These are phyloP conservation scores for Limnomonas spitsbergensis DNA, from an alignment of 139 green algal genomes.

Conservation along the genomic window DNA sequence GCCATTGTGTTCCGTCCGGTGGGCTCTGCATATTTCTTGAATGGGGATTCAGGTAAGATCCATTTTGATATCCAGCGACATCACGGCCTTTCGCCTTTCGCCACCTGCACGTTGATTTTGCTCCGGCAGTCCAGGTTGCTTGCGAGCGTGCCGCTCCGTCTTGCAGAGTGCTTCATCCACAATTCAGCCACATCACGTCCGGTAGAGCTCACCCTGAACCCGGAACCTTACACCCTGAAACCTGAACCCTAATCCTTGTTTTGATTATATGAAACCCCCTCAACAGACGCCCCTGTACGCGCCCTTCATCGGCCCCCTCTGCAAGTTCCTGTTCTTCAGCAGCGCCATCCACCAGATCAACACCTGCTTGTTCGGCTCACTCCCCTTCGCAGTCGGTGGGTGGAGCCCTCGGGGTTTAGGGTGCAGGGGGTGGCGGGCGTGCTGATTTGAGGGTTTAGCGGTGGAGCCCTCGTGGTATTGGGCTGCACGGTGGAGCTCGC, in stretches of 20 bases:
- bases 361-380: slow-evolving; percentile 45
- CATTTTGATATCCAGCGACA: too few species aligned
- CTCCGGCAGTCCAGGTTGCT: too few species aligned
- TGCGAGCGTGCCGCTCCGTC: too few species aligned
- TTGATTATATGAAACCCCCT: neutral
- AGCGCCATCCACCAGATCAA: slow-evolving; percentile 66
- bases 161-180: too few species aligned
- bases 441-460: too few species aligned
- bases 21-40: too few species aligned
- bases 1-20: neutral
- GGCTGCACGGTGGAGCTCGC: neutral
- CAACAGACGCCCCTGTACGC: slow-evolving; percentile 37
- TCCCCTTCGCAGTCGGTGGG: slow-evolving; percentile 77
- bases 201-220: neutral
- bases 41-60: too few species aligned
- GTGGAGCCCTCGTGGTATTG: neutral
- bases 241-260: neutral
- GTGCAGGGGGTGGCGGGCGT: too few species aligned
- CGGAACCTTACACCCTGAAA: neutral
- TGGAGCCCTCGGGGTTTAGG: too few species aligned
- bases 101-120: too few species aligned
- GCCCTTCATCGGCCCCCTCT: slow-evolving; percentile 51
- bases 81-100: neutral
- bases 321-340: slow-evolving; percentile 61
- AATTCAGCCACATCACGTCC: neutral